These are phyloP conservation scores for Penicillium glabrum DNA, from an alignment of 2,329 filamentous ascomycete species.

Conservation along the genomic window DNA sequence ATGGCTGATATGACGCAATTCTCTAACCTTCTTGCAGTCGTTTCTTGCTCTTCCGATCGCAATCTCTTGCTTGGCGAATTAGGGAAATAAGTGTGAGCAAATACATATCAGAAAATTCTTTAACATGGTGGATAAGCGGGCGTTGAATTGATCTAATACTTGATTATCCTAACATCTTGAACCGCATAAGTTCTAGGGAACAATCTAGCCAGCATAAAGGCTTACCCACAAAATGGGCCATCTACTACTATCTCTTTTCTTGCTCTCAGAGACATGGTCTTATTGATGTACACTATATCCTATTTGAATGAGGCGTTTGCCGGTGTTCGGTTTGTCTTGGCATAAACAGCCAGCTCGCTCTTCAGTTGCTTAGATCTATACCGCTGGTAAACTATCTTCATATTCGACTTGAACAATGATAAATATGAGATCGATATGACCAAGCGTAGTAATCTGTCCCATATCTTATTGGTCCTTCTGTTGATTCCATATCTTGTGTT, in stretches of 20 bases:
- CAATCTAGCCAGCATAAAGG: neutral
- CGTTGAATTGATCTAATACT: slow-evolving; percentile 21
- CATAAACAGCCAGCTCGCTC: neutral
- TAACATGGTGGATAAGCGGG: slow-evolving; percentile 26
- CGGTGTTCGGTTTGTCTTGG: neutral
- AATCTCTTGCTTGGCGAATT: slow-evolving; percentile 82
- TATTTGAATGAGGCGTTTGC: neutral
- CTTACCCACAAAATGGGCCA: neutral
- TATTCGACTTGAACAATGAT: neutral
- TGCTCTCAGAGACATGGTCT: neutral
- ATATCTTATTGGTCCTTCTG: neutral
- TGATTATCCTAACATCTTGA: slow-evolving; percentile 1
- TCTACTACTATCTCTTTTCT: neutral
- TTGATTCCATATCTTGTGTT: neutral
- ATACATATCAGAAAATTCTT: slow-evolving; percentile 3
- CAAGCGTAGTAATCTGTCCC: neutral
- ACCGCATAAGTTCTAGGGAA: neutral
- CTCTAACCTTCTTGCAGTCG: slow-evolving; percentile 56
- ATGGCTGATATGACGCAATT: neutral
- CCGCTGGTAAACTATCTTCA: neutral
- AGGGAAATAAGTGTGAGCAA: slow-evolving; percentile 53
- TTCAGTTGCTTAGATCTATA: neutral
- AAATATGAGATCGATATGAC: neutral
- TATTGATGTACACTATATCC: neutral
- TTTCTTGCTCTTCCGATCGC: slow-evolving; percentile 87